A percentile compares a stretch with the other conserved stretches of the same genome.
Evolutionary conservation across 192 early-diverging fungal species (phyloP).

Genomic region (Nowakowskiella sp.): DNA sequence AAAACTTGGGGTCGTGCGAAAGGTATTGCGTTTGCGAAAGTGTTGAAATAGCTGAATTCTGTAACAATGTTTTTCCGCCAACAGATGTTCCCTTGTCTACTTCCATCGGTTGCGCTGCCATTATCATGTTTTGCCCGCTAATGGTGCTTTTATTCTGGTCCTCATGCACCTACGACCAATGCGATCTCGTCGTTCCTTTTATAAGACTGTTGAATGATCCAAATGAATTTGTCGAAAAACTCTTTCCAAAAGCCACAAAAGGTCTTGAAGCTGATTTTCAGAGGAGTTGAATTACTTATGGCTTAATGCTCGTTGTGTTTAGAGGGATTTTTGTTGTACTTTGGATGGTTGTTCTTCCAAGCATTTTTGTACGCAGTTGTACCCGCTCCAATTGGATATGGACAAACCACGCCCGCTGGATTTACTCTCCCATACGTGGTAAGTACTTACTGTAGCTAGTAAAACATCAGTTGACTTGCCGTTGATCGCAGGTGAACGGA

Average conservation of each 20-base stretch:
- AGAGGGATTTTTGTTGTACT: conserved; percentile 51
- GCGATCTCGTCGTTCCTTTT: conserved; percentile 52
- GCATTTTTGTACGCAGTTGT: conserved; percentile 55
- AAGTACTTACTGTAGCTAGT: conserved; percentile 13
- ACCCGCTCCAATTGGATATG: conserved; percentile 63
- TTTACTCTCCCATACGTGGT: conserved; percentile 65
- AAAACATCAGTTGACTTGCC: neutral
- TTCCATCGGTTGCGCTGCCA: conserved; percentile 41
- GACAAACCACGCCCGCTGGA: conserved; percentile 71
- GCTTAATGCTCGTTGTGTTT: neutral
- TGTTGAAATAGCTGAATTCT: neutral
- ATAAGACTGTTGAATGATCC: conserved; percentile 19
- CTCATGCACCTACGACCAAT: conserved; percentile 57
- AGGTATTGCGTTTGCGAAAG: conserved; percentile 28
- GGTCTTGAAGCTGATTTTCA: conserved; percentile 8
- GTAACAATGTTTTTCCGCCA: neutral
- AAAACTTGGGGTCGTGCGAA: conserved; percentile 69
- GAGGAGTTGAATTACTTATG: neutral
- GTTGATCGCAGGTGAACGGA: conserved; percentile 57
- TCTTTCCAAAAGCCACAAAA: conserved; percentile 33
- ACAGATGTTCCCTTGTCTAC: conserved; percentile 42
- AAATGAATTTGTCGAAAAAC: conserved; percentile 15
- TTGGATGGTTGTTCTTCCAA: conserved; percentile 64
- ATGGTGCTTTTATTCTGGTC: conserved; percentile 62
- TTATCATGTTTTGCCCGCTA: conserved; percentile 56